Percentiles rank a stretch among this genome's conserved stretches.
Conservation (phyloP, 768 basidiomycete species). For the Suillus lakei region DNA sequence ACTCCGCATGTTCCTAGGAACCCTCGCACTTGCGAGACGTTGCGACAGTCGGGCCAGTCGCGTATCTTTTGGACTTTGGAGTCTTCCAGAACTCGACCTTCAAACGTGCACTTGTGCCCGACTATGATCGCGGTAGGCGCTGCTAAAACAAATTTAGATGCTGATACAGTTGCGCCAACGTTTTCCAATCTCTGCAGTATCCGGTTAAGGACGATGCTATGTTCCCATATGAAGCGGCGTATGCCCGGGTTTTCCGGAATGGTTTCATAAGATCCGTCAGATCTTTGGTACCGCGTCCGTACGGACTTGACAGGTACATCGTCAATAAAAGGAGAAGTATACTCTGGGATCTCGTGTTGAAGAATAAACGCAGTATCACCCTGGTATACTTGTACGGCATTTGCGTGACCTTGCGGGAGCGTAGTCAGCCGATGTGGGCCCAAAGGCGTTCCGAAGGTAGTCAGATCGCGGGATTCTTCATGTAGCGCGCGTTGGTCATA, state of each 20-base stretch:
- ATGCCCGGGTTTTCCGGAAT: too few species aligned
- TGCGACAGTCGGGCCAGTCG: slow-evolving; percentile 34
- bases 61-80: slow-evolving; percentile 30
- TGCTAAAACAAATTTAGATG: slow-evolving; percentile 39
- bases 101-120: slow-evolving; percentile 42
- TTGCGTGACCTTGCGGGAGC: slow-evolving; percentile 48
- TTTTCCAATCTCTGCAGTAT: slow-evolving; percentile 44
- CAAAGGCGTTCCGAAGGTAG: slow-evolving; percentile 46
- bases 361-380: slow-evolving; percentile 44
- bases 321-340: slow-evolving; percentile 32
- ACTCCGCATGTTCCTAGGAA: slow-evolving; percentile 37
- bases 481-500: slow-evolving; percentile 41
- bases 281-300: too few species aligned
- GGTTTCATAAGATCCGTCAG: too few species aligned
- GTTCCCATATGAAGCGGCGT: slow-evolving; percentile 53
- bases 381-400: slow-evolving; percentile 45
- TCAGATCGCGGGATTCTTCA: slow-evolving; percentile 40
- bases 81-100: slow-evolving; percentile 37
- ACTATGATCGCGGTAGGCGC: slow-evolving; percentile 33
- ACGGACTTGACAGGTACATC: too few species aligned
- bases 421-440: slow-evolving; percentile 35
- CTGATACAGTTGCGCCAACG: slow-evolving; percentile 42
- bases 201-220: slow-evolving; percentile 39
- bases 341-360: slow-evolving; percentile 43
- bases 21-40: too few species aligned